phyloP scores from a whole-genome alignment of 2,329 filamentous ascomycete species.

The Thelonectria rubi region DNA sequence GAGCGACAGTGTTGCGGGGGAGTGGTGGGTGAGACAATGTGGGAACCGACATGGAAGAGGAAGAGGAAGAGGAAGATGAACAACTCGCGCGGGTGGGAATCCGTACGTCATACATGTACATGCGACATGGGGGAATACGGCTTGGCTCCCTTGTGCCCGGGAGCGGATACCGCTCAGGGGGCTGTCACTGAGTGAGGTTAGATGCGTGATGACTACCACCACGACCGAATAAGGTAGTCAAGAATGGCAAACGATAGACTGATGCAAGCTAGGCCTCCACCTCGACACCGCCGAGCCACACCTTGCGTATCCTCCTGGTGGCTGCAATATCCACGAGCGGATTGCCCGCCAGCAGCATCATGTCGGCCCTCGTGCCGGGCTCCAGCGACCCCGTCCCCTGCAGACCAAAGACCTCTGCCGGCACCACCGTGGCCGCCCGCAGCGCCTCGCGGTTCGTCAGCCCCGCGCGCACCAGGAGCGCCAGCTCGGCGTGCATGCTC shows the following conservation, averaged over 20 bases:
- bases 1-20: too few relatives aligned
- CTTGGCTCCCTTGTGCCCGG: too few relatives aligned
- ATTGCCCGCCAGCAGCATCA: conserved; percentile 44
- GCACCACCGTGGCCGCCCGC: conserved; percentile 33
- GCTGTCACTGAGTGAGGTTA: too few relatives aligned
- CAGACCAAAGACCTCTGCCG: conserved; percentile 35
- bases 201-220: too few relatives aligned
- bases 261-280: conserved; percentile 1
- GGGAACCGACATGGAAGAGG: too few relatives aligned
- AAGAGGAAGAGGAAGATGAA: too few relatives aligned
- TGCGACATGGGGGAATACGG: too few relatives aligned
- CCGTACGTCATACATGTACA: too few relatives aligned
- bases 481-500: conserved; percentile 38
- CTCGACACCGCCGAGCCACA: conserved; percentile 43
- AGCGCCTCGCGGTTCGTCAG: conserved; percentile 32
- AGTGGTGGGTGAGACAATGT: too few relatives aligned
- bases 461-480: conserved; percentile 34
- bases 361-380: conserved; percentile 41
- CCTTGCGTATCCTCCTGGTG: conserved; percentile 36
- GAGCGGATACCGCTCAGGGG: too few relatives aligned
- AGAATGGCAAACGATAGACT: too few relatives aligned
- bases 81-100: neutral
- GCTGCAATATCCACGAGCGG: conserved; percentile 42
- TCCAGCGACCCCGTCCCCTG: conserved; percentile 39
- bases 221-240: too few relatives aligned